These are phyloP conservation scores for Beauveria bassiana DNA, from an alignment of 2,329 filamentous ascomycete species.

Conservation along the genomic window DNA sequence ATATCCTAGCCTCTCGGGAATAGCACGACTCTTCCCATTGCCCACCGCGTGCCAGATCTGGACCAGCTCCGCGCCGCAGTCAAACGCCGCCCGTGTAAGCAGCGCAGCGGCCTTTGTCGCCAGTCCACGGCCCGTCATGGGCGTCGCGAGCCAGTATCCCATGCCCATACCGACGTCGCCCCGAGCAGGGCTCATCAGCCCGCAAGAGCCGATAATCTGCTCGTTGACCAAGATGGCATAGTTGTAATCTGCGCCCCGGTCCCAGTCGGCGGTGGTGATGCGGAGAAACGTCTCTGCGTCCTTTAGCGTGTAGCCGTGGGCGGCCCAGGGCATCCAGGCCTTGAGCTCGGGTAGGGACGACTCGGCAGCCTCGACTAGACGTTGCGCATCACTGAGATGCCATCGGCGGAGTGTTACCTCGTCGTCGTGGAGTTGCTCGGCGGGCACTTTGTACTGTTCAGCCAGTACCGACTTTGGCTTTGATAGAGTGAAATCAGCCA, in stretches of 20 bases:
- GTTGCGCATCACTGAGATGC: slow-evolving; percentile 9
- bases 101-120: slow-evolving; percentile 14
- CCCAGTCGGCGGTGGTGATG: slow-evolving; percentile 9
- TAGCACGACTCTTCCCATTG: slow-evolving; percentile 12
- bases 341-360: slow-evolving; percentile 13
- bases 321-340: slow-evolving; percentile 16
- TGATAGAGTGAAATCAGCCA: not conserved
- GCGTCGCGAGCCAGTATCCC: slow-evolving; percentile 16
- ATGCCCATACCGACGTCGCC: slow-evolving; percentile 11
- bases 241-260: slow-evolving; percentile 11
- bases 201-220: slow-evolving; percentile 11
- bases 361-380: slow-evolving; percentile 10
- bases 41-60: slow-evolving; percentile 13
- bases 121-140: slow-evolving; percentile 14
- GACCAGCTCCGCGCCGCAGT: slow-evolving; percentile 12
- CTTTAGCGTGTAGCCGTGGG: slow-evolving; percentile 10
- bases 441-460: slow-evolving; percentile 1
- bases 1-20: slow-evolving; percentile 13
- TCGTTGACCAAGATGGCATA: slow-evolving; percentile 13
- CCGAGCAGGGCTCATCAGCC: slow-evolving; percentile 7
- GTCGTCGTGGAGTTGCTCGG: slow-evolving; percentile 12
- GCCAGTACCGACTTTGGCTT: not conserved
- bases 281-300: slow-evolving; percentile 12
- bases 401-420: slow-evolving; percentile 14
- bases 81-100: slow-evolving; percentile 13